A percentile compares a stretch with the other conserved stretches of the same genome.
These are phyloP conservation scores for Lentinula sp. DNA, from an alignment of 768 basidiomycete species.

Conservation along the genomic window DNA sequence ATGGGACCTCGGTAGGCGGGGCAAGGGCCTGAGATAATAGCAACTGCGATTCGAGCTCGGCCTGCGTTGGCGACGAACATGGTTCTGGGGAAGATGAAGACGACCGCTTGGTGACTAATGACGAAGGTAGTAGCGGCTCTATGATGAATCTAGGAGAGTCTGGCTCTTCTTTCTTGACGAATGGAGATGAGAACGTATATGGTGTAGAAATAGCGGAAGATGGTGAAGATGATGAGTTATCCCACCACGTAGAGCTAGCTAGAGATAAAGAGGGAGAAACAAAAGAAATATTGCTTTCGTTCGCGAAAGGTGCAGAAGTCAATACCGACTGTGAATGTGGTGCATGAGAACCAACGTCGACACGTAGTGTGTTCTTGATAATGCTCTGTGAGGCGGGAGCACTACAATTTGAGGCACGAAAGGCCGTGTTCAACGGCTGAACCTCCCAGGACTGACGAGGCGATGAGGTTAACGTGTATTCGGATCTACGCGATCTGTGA, in stretches of 20 bases:
- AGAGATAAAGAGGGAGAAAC: not conserved
- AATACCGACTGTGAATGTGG: not conserved
- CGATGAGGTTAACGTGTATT: not conserved
- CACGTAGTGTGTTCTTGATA: not conserved
- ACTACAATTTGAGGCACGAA: not conserved
- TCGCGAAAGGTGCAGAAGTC: not conserved
- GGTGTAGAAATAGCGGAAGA: not conserved
- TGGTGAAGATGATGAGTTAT: not conserved
- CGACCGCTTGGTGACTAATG: slow-evolving; percentile 5
- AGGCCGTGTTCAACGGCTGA: not conserved
- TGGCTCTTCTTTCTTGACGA: slow-evolving; percentile 25
- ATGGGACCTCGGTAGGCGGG: slow-evolving; percentile 61
- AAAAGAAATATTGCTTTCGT: not conserved
- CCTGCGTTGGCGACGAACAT: not conserved
- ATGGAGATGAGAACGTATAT: not conserved
- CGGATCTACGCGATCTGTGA: not conserved
- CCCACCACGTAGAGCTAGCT: not conserved
- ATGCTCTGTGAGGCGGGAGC: not conserved
- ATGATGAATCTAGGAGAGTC: slow-evolving; percentile 36
- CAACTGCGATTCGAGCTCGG: slow-evolving; percentile 2
- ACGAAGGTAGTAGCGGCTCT: slow-evolving; percentile 25
- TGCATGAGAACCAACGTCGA: not conserved
- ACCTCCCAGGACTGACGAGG: not conserved
- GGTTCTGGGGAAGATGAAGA: slow-evolving; percentile 1
- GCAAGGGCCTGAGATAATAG: slow-evolving; percentile 34